These are phyloP conservation scores for Cocos nucifera DNA, from an alignment of 176 grass and related monocot genomes.

Conservation along the genomic window DNA sequence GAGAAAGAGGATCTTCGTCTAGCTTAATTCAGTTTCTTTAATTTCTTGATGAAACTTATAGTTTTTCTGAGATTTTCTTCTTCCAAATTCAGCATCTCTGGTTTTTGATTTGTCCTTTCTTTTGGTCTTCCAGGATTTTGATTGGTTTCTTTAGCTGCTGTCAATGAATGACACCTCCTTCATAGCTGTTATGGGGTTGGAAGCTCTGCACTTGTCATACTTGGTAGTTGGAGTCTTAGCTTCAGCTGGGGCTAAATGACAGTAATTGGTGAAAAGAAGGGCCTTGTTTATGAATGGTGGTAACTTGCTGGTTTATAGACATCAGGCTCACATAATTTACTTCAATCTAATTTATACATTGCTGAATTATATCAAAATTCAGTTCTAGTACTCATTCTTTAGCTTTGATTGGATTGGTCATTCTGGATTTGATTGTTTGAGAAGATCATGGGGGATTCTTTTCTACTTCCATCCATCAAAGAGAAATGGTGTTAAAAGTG, in stretches of 20 bases:
- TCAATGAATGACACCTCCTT: not conserved
- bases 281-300: too few species aligned
- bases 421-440: not conserved
- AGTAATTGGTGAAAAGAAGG: too few species aligned
- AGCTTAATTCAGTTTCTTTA: not conserved
- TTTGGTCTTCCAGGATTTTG: constrained; percentile 17
- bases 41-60: too few species aligned
- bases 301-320: constrained; percentile 1
- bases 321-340: constrained; percentile 19
- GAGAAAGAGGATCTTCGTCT: too few species aligned
- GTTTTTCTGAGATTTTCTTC: not conserved
- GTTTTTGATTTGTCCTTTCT: constrained; percentile 2
- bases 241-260: constrained; percentile 14
- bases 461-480: not conserved
- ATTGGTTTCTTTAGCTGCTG: constrained; percentile 7
- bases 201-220: not conserved
- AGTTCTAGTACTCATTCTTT: not conserved
- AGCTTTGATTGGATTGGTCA: not conserved
- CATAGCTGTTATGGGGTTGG: not conserved
- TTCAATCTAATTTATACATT: constrained; percentile 12
- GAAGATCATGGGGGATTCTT: not conserved
- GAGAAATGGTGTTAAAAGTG: too few species aligned
- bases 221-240: not conserved
- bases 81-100: constrained; percentile 1
- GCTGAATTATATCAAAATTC: constrained; percentile 6